Conservation (phyloP, 257 asterid species). For the Paraleonurus japonicus region DNA sequence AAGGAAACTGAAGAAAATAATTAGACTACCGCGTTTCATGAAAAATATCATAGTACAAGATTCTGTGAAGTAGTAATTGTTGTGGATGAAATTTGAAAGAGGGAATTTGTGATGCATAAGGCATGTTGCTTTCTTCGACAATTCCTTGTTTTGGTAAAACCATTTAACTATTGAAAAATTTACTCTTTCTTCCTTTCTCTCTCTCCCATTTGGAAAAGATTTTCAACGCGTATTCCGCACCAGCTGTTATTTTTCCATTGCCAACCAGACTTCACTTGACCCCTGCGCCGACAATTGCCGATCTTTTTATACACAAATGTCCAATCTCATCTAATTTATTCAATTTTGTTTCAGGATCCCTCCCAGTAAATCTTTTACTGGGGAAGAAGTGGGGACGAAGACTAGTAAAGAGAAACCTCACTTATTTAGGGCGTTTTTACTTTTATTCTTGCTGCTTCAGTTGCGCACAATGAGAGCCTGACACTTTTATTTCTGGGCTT, state of each 20-base stretch:
- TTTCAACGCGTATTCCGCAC: neutral
- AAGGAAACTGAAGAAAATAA: too few species aligned
- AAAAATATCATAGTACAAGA: too few species aligned
- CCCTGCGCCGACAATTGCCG: constrained; percentile 34
- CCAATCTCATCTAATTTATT: constrained; percentile 2
- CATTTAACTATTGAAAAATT: neutral
- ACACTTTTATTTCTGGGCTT: constrained; percentile 18
- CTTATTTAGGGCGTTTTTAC: neutral
- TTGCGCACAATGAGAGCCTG: constrained; percentile 28
- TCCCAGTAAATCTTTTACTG: constrained; percentile 10
- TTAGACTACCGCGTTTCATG: too few species aligned
- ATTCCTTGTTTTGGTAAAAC: neutral
- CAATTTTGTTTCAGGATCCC: constrained; percentile 20
- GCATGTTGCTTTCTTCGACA: neutral
- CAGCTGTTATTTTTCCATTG: constrained; percentile 32
- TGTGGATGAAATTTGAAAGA: neutral
- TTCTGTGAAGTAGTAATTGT: neutral
- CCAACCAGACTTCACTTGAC: constrained; percentile 21
- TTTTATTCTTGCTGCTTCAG: neutral
- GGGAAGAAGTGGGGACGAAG: constrained; percentile 15
- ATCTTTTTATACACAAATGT: constrained; percentile 17
- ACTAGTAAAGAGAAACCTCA: neutral
- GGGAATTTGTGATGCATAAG: neutral
- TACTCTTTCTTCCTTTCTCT: neutral
- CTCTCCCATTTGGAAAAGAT: neutral